Percentiles rank a stretch among this genome's conserved stretches.
phyloP scores from a whole-genome alignment of 257 asterid species.

The Solanum stenotomum region DNA sequence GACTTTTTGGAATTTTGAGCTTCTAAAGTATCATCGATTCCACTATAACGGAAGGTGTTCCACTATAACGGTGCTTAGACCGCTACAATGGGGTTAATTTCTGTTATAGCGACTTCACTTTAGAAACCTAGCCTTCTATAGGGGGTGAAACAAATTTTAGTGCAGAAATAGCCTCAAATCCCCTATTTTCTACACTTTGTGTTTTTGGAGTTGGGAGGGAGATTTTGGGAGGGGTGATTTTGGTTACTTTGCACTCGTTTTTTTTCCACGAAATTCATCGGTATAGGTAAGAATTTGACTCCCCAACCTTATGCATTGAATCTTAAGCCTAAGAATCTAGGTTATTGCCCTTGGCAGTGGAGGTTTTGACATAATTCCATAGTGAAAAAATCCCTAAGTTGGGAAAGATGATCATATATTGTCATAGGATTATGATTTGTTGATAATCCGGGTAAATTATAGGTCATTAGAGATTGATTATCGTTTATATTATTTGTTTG shows the following conservation, averaged over 20 bases:
- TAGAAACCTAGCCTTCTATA: neutral
- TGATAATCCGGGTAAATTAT: neutral
- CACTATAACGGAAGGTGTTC: neutral
- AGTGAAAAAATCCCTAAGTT: neutral
- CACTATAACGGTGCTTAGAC: neutral
- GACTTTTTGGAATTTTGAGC: neutral
- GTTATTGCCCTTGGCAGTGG: neutral
- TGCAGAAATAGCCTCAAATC: neutral
- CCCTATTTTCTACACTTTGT: neutral
- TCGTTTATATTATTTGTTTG: too few species aligned
- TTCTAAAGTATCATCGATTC: neutral
- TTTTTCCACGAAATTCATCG: neutral
- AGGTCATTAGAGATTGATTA: neutral
- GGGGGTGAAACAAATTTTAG: neutral
- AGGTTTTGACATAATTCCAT: neutral
- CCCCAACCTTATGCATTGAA: neutral
- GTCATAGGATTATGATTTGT: neutral
- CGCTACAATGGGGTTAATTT: neutral
- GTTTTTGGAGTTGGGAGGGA: neutral
- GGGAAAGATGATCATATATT: neutral
- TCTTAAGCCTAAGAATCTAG: neutral
- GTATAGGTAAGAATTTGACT: neutral
- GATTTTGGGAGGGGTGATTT: too few species aligned
- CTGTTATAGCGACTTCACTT: neutral
- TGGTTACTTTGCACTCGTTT: neutral